A percentile compares a stretch with the other conserved stretches of the same genome.
phyloP scores from a whole-genome alignment of 2,329 filamentous ascomycete species.

The Sclerotinia minor region DNA sequence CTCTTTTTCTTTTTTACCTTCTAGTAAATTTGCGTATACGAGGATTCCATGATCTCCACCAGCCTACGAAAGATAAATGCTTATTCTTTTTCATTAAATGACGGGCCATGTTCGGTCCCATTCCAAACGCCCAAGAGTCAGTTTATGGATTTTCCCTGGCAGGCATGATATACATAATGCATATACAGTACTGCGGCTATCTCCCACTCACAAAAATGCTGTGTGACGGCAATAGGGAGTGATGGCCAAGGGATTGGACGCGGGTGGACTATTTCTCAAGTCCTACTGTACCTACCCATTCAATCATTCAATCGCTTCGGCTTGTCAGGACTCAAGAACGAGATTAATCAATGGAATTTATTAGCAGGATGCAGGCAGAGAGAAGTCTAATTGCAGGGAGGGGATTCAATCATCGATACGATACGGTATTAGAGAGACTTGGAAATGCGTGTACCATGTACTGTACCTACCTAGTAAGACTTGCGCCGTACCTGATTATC shows the following conservation, averaged over 20 bases:
- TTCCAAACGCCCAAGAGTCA: conserved; percentile 7
- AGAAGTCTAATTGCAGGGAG: background rate
- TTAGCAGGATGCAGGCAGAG: background rate
- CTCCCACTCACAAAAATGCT: conserved; percentile 1
- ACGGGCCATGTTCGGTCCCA: conserved; percentile 13
- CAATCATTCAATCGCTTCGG: background rate
- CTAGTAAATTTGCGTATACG: background rate
- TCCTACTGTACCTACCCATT: background rate
- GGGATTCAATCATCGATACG: background rate
- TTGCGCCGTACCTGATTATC: no score
- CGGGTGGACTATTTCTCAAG: background rate
- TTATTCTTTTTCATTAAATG: conserved; percentile 9
- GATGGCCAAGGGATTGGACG: background rate
- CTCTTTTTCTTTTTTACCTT: background rate
- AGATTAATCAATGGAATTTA: background rate
- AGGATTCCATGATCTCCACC: conserved; percentile 6
- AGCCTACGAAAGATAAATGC: conserved; percentile 15
- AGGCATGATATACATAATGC: conserved; percentile 9
- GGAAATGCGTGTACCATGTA: background rate
- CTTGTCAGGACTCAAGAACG: background rate
- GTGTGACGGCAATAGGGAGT: background rate
- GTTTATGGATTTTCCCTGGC: background rate
- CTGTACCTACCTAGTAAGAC: background rate
- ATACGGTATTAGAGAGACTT: background rate
- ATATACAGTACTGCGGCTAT: conserved; percentile 13